Evolutionary conservation across 2,329 filamentous ascomycete genomes (phyloP), one percentile per base, ranked within the genome.

Genomic region (Lasiodiplodia sp.): DNA sequence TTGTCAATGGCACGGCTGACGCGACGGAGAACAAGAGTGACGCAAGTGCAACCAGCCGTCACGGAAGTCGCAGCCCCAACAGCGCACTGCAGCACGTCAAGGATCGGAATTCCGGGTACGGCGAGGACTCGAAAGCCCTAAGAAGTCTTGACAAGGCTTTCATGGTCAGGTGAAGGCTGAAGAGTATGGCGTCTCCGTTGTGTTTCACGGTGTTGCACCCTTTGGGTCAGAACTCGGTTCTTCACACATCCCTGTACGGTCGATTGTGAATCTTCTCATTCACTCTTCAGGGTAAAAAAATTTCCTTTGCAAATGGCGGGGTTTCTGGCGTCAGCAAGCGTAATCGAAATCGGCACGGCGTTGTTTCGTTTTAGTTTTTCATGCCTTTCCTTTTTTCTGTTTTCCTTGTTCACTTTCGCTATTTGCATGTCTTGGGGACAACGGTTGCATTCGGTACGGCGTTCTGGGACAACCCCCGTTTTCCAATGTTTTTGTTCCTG

Each of bases 61-160:
- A 79, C 6, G 80, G 81, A 23, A 84, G 81, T 70, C 78, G 78
- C 55, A 84, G 82, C 77, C 71, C 76, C 69, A 71, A 76, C n/a
- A 66, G 58, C 14, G 38, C 28, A 12, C 62, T 66, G 37, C 62
- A 66, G 21, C 60, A 66, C n/a, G 62, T 64, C 18, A 66, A 53
- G 28, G 63, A 69, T 5, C 52, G 63, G 52, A 66, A 53, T 18
- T 44, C 68, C 21, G 68, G 62, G n/a, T 66, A 55, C 28, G 68
- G 62, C 16, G 58, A 66, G 47, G 67, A 68, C 40, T 65, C 58
- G 16, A 69, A 66, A 55, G 68, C 68, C 11, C 25, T 69, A 37
- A 64, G 63, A n/a, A 66, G 62, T 44, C 49, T 69, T 8, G 63
- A 69, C 63, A 69, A 69, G 62, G 68, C 68, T 18, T 66, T 66